Percentiles rank a stretch among this genome's conserved stretches.
Conservation (phyloP, 1,284 basidiomycete genomes). For the Trametes versicolor region DNA sequence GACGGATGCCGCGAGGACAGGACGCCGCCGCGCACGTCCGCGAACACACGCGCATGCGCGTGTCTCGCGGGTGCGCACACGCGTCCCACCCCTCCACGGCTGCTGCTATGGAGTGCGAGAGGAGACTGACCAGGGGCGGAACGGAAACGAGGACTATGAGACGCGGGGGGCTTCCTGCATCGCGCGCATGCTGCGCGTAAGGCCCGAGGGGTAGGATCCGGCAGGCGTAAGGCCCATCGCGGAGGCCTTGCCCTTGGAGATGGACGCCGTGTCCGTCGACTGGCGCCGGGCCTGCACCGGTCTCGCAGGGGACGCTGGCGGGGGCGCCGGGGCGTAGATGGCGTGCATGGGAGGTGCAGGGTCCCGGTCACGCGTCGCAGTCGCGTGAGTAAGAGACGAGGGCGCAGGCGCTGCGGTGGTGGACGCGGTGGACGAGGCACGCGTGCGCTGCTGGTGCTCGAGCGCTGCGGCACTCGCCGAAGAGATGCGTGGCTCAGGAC, state of each 20-base stretch:
- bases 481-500: conserved; percentile 19
- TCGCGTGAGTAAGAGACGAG: conserved; percentile 25
- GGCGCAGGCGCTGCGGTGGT: conserved; percentile 25
- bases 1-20: conserved; percentile 9
- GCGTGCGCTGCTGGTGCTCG: conserved; percentile 31
- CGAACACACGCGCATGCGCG: conserved; percentile 11
- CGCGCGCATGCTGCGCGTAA: conserved; percentile 35
- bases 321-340: conserved; percentile 25
- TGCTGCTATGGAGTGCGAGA: background rate
- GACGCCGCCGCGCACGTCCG: conserved; percentile 18
- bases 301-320: conserved; percentile 24
- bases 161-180: conserved; percentile 35
- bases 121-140: background rate
- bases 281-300: conserved; percentile 28
- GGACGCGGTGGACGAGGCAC: conserved; percentile 33
- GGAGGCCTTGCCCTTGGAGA: conserved; percentile 31
- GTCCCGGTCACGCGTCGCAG: conserved; percentile 26
- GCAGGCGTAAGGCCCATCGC: conserved; percentile 19
- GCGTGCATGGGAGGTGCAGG: conserved; percentile 21
- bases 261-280: conserved; percentile 20
- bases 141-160: conserved; percentile 21
- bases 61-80: conserved; percentile 13
- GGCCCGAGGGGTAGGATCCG: conserved; percentile 29
- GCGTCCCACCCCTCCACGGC: conserved; percentile 2
- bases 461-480: conserved; percentile 30